Evolutionary conservation across 2,329 filamentous ascomycete genomes (phyloP).

Genomic region (Chaetomium sp.): DNA sequence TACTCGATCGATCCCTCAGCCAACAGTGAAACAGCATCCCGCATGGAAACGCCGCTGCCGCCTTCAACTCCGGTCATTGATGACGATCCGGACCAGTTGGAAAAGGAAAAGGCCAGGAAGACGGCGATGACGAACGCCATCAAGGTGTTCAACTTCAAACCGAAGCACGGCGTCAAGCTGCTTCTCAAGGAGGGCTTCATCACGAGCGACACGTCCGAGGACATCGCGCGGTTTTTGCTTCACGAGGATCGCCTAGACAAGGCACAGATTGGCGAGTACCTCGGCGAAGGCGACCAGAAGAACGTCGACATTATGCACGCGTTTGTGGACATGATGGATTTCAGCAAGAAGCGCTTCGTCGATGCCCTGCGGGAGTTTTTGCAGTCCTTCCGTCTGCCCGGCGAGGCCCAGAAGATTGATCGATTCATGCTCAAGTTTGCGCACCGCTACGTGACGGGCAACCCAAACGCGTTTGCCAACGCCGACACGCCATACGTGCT

Average conservation of each 20-base stretch:
- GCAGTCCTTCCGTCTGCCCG: constrained; percentile 89
- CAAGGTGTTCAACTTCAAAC: constrained; percentile 94
- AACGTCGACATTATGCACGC: constrained; percentile 98
- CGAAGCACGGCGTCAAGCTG: constrained; percentile 84
- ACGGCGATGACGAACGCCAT: constrained; percentile 86
- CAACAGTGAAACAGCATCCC: constrained; percentile 51
- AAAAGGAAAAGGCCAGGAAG: constrained; percentile 89
- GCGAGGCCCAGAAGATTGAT: constrained; percentile 98
- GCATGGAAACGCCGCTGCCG: constrained; percentile 50
- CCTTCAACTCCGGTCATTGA: constrained; percentile 66
- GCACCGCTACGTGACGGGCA: constrained; percentile 88
- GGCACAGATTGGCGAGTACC: constrained; percentile 83
- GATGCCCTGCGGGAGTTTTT: constrained; percentile 87
- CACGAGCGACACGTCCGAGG: constrained; percentile 64
- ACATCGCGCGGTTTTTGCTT: constrained; percentile 78
- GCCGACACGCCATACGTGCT: constrained; percentile 96
- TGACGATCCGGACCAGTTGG: constrained; percentile 89
- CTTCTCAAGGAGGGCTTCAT: constrained; percentile 85
- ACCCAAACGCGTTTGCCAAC: constrained; percentile 95
- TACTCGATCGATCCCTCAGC: constrained; percentile 70
- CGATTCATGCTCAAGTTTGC: constrained; percentile 99
- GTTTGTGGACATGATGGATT: constrained; percentile 94
- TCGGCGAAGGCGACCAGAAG: constrained; percentile 86
- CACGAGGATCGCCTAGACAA: constrained; percentile 84
- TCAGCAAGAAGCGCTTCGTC: constrained; percentile 83